A percentile compares a stretch with the other conserved stretches of the same genome.
phyloP scores from a whole-genome alignment of 2,329 filamentous ascomycete genomes.

The Talaromyces sp. region DNA sequence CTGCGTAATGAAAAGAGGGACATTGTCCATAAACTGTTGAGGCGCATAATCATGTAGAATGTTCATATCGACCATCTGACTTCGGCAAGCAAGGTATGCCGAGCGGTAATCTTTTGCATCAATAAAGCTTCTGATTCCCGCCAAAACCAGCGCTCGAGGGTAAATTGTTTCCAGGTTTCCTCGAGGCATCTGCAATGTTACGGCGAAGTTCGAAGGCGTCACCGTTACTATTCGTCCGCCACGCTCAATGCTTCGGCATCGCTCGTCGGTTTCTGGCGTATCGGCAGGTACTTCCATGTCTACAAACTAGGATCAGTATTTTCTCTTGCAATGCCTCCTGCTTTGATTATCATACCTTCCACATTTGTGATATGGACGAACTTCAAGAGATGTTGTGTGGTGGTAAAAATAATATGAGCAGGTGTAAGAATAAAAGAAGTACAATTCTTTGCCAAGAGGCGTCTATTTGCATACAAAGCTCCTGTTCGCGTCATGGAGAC shows the following conservation, averaged over 20 bases:
- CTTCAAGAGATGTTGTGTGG: slow-evolving; percentile 85
- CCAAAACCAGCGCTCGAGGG: slow-evolving; percentile 84
- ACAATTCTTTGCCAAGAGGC: slow-evolving; percentile 73
- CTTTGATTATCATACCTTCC: slow-evolving; percentile 50
- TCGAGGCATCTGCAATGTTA: slow-evolving; percentile 90
- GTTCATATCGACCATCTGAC: slow-evolving; percentile 95
- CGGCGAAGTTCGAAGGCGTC: slow-evolving; percentile 77
- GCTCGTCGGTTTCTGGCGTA: slow-evolving; percentile 84
- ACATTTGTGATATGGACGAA: slow-evolving; percentile 74
- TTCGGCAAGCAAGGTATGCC: slow-evolving; percentile 83
- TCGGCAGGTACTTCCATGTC: slow-evolving; percentile 78
- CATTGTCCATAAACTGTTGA: slow-evolving; percentile 71
- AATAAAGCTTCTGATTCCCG: slow-evolving; percentile 77
- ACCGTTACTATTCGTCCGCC: slow-evolving; percentile 82
- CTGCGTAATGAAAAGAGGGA: slow-evolving; percentile 75
- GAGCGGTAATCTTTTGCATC: slow-evolving; percentile 73
- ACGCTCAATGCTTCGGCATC: slow-evolving; percentile 86
- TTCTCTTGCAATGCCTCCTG: not conserved
- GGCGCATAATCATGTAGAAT: slow-evolving; percentile 93
- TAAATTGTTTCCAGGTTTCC: slow-evolving; percentile 95
- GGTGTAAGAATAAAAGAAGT: slow-evolving; percentile 83
- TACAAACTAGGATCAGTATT: slow-evolving; percentile 31
- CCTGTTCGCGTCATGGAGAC: slow-evolving; percentile 71
- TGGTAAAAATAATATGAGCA: slow-evolving; percentile 84
- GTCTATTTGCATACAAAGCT: slow-evolving; percentile 70